Evolutionary conservation across 2,329 filamentous ascomycete genomes (phyloP).

Genomic region (Aspergillus novofumigatus): DNA sequence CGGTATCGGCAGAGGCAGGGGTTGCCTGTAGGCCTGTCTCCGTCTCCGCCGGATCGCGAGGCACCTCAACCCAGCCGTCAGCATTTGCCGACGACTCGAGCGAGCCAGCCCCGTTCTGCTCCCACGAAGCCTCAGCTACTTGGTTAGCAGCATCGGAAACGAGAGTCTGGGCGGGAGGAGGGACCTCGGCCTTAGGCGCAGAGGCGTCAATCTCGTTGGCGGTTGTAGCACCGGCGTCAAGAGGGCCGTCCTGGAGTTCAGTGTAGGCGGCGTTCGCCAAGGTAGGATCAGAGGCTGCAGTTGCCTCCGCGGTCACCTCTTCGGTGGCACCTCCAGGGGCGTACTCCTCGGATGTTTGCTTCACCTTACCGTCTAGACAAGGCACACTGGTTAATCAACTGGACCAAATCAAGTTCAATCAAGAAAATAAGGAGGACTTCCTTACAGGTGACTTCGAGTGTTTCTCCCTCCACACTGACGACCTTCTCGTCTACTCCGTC

Average conservation of each 20-base stretch:
- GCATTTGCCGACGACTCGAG: conserved; percentile 46
- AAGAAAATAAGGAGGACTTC: conserved; percentile 8
- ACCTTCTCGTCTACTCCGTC: conserved; percentile 57
- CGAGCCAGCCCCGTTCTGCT: conserved; percentile 46
- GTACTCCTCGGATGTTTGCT: conserved; percentile 46
- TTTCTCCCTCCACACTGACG: conserved; percentile 51
- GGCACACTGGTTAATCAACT: conserved; percentile 6
- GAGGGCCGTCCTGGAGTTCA: conserved; percentile 50
- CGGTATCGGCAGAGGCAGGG: conserved; percentile 60
- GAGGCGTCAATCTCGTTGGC: conserved; percentile 41
- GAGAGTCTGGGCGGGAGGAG: conserved; percentile 38
- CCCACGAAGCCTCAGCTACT: conserved; percentile 53
- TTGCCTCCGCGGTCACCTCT: conserved; percentile 37
- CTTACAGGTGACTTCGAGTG: conserved; percentile 56
- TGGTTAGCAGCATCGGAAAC: conserved; percentile 42
- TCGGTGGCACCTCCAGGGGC: conserved; percentile 19
- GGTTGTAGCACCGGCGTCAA: conserved; percentile 54
- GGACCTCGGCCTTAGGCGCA: conserved; percentile 17
- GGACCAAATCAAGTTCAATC: background rate
- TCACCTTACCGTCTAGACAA: conserved; percentile 49
- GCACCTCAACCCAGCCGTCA: conserved; percentile 72
- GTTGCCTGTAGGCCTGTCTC: conserved; percentile 62
- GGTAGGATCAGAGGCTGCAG: conserved; percentile 53
- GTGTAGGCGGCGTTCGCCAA: conserved; percentile 57
- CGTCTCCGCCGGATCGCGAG: conserved; percentile 69